These are phyloP conservation scores for Rosa persica DNA, from an alignment of 306 rosid genomes.

Conservation along the genomic window DNA sequence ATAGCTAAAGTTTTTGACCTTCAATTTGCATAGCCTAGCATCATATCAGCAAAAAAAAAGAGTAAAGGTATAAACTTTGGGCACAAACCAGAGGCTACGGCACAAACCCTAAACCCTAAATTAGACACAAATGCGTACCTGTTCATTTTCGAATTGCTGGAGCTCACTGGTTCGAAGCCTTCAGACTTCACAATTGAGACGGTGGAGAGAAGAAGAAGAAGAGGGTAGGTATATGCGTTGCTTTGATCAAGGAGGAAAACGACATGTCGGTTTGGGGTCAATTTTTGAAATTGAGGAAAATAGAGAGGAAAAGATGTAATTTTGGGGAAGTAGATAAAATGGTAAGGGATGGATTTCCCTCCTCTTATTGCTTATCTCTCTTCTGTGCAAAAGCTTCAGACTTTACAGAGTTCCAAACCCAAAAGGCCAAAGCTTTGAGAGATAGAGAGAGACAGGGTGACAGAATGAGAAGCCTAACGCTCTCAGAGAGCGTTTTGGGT, in stretches of 20 bases:
- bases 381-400: background rate
- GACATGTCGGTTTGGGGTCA: background rate
- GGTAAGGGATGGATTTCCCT: conserved; percentile 2
- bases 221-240: background rate
- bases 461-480: conserved; percentile 53
- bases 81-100: background rate
- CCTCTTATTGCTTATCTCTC: conserved; percentile 27
- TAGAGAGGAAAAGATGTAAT: background rate
- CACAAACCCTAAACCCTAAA: background rate
- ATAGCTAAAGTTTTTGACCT: background rate
- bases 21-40: conserved; percentile 7
- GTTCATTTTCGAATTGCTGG: conserved; percentile 17
- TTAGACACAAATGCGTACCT: conserved; percentile 4
- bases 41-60: background rate
- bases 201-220: background rate
- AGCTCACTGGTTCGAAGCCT: background rate
- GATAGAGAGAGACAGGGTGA: background rate
- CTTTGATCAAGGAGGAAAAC: background rate
- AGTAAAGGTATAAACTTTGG: background rate
- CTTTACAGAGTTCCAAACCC: background rate
- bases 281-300: background rate
- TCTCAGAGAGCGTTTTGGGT: conserved; percentile 39
- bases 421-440: conserved; percentile 6
- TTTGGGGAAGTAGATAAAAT: conserved; percentile 13
- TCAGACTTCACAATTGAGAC: background rate